Evolutionary conservation across 768 basidiomycete species (phyloP), one percentile per base, ranked within the genome.

Genomic region (Gloeophyllum trabeum): DNA sequence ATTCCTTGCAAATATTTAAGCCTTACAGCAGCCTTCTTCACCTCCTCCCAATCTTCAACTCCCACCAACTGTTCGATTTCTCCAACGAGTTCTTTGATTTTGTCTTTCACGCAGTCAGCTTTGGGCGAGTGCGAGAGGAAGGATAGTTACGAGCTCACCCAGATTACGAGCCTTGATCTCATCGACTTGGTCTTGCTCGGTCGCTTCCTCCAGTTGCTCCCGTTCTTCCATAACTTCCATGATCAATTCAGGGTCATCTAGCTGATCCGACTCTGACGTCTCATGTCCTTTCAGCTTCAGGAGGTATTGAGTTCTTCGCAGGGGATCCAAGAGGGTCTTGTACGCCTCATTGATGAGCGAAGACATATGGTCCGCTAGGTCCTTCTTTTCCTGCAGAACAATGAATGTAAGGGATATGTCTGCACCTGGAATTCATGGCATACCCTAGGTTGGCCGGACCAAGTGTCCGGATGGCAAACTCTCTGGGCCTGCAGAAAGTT

Each of bases 401-500:
- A 24, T 6, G 19, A 14, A 36, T 41, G 42, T 23, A n/a, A 46
- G 36, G 45, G 18, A 62, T 35, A 39, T 43, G 20, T 12, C 1
- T 5, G 16, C 6, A 35, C 13, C 24, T 4, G 38, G 30, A 6
- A 44, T n/a, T n/a, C n/a, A 41, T 3, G 59, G 53, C 60, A 41
- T 48, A 83, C 85, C 46, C 71, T 59, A 43, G 77, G 76, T 53
- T 74, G 70, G 23, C 76, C 71, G 24, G 78, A 71, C 82, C 86
- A 94, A 10, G 78, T 69, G 57, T 97, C 92, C 0, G 92, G 92
- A 64, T 97, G 92, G 40, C 87, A 79, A 18, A 75, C 63, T 18
- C 76, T 69, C 54, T 94, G 92, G 3, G 83, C 75, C 36, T 71
- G 63, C 24, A 83, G 64, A 56, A 89, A 93, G 22, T 71, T 69